These are phyloP conservation scores for Rhizomucor miehei DNA, from an alignment of 371 early-diverging fungal genomes.

Conservation along the genomic window DNA sequence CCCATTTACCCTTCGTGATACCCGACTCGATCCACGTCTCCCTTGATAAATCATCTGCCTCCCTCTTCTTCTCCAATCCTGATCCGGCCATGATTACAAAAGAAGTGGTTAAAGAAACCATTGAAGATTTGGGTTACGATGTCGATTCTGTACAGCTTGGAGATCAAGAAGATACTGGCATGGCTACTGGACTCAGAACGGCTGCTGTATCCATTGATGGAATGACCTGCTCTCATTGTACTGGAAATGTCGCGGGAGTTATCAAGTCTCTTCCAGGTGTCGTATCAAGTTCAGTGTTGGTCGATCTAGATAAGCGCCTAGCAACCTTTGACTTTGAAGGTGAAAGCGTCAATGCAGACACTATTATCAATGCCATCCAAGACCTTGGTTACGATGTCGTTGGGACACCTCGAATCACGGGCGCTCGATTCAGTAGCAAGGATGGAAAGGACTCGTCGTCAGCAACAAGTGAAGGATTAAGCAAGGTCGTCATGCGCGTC, in stretches of 20 bases:
- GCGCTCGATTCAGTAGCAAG: background rate
- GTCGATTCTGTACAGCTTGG: conserved; percentile 22
- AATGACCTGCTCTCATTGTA: conserved; percentile 85
- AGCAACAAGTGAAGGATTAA: conserved; percentile 2
- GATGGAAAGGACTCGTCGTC: background rate
- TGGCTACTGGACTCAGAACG: conserved; percentile 4
- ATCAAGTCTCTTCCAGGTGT: conserved; percentile 51
- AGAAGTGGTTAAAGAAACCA: conserved; percentile 34
- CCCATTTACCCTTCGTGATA: conserved; percentile 52
- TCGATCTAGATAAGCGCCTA: conserved; percentile 40
- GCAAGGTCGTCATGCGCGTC: conserved; percentile 49
- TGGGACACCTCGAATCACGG: conserved; percentile 19
- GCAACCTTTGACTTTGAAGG: conserved; percentile 44
- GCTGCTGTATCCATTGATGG: conserved; percentile 53
- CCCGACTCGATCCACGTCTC: conserved; percentile 38
- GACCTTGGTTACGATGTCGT: conserved; percentile 65
- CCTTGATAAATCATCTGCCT: conserved; percentile 38
- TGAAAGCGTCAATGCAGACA: conserved; percentile 10
- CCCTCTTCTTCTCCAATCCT: conserved; percentile 27
- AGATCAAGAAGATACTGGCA: background rate
- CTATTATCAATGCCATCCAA: conserved; percentile 48
- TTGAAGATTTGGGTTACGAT: conserved; percentile 70
- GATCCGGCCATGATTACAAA: conserved; percentile 7
- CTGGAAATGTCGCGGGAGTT: conserved; percentile 55
- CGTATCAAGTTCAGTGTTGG: conserved; percentile 36